These are phyloP conservation scores for Ophiostoma angusticollis DNA, from an alignment of 2,329 filamentous ascomycete species.

Conservation along the genomic window DNA sequence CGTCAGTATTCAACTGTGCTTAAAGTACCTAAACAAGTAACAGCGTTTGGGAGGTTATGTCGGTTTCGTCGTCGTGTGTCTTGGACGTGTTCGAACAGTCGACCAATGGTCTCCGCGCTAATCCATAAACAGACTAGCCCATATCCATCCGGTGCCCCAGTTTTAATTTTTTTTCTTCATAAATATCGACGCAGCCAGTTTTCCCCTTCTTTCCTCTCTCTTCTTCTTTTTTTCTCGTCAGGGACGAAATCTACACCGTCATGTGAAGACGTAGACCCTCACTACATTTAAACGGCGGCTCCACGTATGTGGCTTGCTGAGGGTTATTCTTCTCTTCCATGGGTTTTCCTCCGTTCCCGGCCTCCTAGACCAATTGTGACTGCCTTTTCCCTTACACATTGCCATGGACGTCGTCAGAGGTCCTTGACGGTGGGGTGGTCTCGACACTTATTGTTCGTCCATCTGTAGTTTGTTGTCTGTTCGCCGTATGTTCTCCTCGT, in stretches of 20 bases:
- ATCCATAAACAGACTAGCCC: slow-evolving; percentile 1
- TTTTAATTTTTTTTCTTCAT: slow-evolving; percentile 1
- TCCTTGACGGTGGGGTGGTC: slow-evolving; percentile 40
- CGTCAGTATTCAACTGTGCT: too few relatives aligned
- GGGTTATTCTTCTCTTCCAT: slow-evolving; percentile 32
- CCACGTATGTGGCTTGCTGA: slow-evolving; percentile 42
- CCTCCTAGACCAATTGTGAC: slow-evolving; percentile 35
- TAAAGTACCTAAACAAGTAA: too few relatives aligned
- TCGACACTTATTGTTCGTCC: slow-evolving; percentile 31
- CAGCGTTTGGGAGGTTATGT: too few relatives aligned
- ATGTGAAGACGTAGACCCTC: slow-evolving; percentile 33
- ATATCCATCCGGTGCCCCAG: not conserved
- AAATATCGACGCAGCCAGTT: slow-evolving; percentile 1
- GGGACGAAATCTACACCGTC: slow-evolving; percentile 31
- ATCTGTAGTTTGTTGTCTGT: too few relatives aligned
- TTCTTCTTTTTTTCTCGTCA: slow-evolving; percentile 27
- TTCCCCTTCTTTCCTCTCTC: slow-evolving; percentile 17
- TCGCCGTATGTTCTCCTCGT: too few relatives aligned
- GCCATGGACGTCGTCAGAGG: slow-evolving; percentile 29
- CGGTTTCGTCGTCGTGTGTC: too few relatives aligned
- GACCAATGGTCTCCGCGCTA: too few relatives aligned
- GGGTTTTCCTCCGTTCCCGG: slow-evolving; percentile 44
- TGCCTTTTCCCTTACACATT: slow-evolving; percentile 32
- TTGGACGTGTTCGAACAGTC: too few relatives aligned
- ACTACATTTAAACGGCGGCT: slow-evolving; percentile 28